Evolutionary conservation across 768 basidiomycete species (phyloP).

Genomic region (Phylloporus sp.): DNA sequence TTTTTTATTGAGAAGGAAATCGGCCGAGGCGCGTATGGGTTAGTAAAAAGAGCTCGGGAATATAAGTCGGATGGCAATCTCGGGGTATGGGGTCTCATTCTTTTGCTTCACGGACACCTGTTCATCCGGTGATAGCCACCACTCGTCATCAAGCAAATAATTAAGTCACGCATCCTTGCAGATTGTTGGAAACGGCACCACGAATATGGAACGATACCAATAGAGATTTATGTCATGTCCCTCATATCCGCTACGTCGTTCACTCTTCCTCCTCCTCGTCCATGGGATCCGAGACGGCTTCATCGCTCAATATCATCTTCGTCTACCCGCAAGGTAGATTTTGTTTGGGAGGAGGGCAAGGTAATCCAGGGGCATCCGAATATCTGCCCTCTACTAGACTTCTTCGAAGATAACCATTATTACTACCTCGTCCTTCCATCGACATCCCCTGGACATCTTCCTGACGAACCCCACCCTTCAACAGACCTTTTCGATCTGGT

Average conservation of each 20-base stretch:
- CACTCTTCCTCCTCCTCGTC: conserved; percentile 69
- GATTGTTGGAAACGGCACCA: conserved; percentile 99
- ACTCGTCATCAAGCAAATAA: conserved; percentile 95
- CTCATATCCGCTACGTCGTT: conserved; percentile 80
- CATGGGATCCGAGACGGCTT: conserved; percentile 76
- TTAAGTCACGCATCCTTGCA: conserved; percentile 96
- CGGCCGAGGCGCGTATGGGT: conserved; percentile 91
- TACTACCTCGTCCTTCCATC: conserved; percentile 92
- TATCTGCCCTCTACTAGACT: conserved; percentile 91
- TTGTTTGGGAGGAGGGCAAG: conserved; percentile 66
- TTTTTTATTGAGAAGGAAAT: conserved; percentile 86
- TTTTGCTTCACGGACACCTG: conserved; percentile 1
- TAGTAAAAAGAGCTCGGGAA: conserved; percentile 88
- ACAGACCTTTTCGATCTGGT: conserved; percentile 95
- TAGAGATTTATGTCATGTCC: conserved; percentile 95
- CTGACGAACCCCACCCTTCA: conserved; percentile 51
- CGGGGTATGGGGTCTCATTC: conserved; percentile 62
- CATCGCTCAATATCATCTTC: conserved; percentile 20
- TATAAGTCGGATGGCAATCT: conserved; percentile 66
- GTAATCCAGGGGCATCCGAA: conserved; percentile 88
- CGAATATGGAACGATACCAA: conserved; percentile 91
- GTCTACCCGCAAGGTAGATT: conserved; percentile 10
- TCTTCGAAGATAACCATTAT: conserved; percentile 94
- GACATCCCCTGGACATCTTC: conserved; percentile 55
- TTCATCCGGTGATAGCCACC: conserved; percentile 54